Conservation (phyloP, 1,284 basidiomycete species). For the Schizopora paradoxa region DNA sequence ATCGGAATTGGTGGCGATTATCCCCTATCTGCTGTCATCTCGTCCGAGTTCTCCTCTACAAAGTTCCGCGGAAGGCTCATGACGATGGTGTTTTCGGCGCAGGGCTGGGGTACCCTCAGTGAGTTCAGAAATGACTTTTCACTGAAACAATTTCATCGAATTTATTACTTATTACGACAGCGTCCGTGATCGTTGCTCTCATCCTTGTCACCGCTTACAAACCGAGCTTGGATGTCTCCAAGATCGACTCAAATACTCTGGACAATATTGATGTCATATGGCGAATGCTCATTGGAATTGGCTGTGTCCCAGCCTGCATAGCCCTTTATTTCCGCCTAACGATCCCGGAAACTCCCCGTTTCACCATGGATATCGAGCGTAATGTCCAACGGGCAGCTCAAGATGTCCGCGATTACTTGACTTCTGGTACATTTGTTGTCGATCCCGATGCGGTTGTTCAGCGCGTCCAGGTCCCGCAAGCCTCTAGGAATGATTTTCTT, state of each 20-base stretch:
- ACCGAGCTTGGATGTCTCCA: constrained; percentile 49
- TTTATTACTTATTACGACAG: constrained; percentile 27
- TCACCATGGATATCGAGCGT: constrained; percentile 87
- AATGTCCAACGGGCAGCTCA: constrained; percentile 69
- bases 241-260: constrained; percentile 38
- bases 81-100: constrained; percentile 63
- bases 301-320: constrained; percentile 59
- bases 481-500: constrained; percentile 58
- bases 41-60: constrained; percentile 74
- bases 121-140: constrained; percentile 24
- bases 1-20: constrained; percentile 74
- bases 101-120: constrained; percentile 69
- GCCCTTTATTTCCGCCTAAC: constrained; percentile 76
- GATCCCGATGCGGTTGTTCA: constrained; percentile 55
- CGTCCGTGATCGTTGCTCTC: constrained; percentile 65
- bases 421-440: constrained; percentile 43
- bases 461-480: constrained; percentile 60
- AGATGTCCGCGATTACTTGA: constrained; percentile 64
- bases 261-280: constrained; percentile 55
- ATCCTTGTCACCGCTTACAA: constrained; percentile 71
- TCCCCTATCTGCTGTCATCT: constrained; percentile 60
- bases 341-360: constrained; percentile 77
- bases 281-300: constrained; percentile 62
- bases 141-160: constrained; percentile 18
- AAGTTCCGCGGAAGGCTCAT: constrained; percentile 69